These are phyloP conservation scores for Brassica nigra DNA, from an alignment of 345 rosid genomes.

Conservation along the genomic window DNA sequence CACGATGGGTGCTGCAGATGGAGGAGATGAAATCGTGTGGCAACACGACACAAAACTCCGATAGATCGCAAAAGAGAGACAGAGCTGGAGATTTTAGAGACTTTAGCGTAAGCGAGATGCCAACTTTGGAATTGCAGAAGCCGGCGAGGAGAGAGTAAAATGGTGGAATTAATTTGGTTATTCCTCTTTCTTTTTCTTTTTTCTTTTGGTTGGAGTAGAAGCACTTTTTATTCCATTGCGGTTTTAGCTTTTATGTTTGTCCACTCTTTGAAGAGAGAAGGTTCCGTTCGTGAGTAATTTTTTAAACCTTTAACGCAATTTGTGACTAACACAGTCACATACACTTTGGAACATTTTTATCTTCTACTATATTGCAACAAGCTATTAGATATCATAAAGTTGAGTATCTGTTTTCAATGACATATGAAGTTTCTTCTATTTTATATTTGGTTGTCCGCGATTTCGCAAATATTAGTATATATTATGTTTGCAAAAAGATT, in stretches of 20 bases:
- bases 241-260: constrained; percentile 36
- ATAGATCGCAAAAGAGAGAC: constrained; percentile 11
- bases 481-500: too few relatives aligned
- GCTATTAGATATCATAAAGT: not conserved
- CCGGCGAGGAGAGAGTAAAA: constrained; percentile 20
- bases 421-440: not conserved
- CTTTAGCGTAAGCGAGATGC: constrained; percentile 27
- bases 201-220: not conserved
- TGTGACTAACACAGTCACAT: constrained; percentile 42
- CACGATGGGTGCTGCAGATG: not conserved
- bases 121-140: constrained; percentile 32
- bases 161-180: constrained; percentile 12
- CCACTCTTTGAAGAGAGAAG: constrained; percentile 31
- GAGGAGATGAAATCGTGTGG: constrained; percentile 14
- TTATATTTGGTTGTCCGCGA: too few relatives aligned
- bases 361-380: constrained; percentile 5
- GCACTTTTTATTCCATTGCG: constrained; percentile 37
- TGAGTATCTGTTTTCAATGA: not conserved
- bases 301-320: constrained; percentile 16
- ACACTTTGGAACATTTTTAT: constrained; percentile 9
- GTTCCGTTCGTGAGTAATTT: not conserved
- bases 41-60: not conserved
- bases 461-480: too few relatives aligned
- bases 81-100: not conserved
- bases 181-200: not conserved